phyloP scores from a whole-genome alignment of 208 protist species.

The Leishmania guyanensis region DNA sequence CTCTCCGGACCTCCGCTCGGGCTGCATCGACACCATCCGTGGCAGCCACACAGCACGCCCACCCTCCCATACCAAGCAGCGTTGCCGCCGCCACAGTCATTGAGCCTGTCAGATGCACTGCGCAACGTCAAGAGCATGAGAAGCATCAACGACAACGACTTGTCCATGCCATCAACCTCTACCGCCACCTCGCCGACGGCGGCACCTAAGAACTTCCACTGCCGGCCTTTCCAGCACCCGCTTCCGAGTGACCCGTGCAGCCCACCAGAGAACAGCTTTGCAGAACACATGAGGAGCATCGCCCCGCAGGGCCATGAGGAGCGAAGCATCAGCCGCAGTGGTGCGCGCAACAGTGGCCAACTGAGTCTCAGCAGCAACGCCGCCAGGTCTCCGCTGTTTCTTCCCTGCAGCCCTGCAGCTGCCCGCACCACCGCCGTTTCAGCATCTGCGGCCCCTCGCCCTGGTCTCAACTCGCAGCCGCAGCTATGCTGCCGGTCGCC shows the following conservation, averaged over 20 bases:
- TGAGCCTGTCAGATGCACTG: constrained; percentile 10
- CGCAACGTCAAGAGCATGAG: neutral
- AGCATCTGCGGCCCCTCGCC: neutral
- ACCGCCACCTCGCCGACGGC: neutral
- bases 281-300: neutral
- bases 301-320: too few relatives aligned
- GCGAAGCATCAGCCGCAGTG: neutral
- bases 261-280: neutral
- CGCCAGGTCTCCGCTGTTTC: neutral
- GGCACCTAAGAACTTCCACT: neutral
- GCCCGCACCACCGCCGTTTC: neutral
- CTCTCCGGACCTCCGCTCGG: neutral
- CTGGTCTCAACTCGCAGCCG: neutral
- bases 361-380: neutral
- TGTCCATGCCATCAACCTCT: neutral
- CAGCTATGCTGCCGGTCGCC: neutral
- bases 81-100: neutral
- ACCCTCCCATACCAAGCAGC: too few relatives aligned
- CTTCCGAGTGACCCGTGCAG: neutral
- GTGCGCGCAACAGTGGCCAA: neutral
- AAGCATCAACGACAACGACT: neutral
- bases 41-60: neutral
- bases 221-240: neutral
- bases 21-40: neutral
- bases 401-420: neutral